These are phyloP conservation scores for Fraxinus cuspidata DNA, from an alignment of 257 asterid genomes.

Conservation along the genomic window DNA sequence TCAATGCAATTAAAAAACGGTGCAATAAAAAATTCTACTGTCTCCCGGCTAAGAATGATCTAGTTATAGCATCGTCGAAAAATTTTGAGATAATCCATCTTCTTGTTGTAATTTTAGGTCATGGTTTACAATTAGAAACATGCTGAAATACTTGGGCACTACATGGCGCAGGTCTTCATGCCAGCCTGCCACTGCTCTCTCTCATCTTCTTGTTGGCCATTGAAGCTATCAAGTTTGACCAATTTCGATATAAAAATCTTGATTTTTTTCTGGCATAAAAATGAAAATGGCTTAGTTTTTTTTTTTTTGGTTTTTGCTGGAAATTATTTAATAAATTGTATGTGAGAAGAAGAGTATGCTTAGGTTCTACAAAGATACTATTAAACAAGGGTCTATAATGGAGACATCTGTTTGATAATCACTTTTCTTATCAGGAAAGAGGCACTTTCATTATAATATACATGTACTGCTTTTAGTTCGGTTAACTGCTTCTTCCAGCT, in stretches of 20 bases:
- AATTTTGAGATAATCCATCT: background rate
- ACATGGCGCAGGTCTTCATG: constrained; percentile 5
- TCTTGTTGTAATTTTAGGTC: constrained; percentile 1
- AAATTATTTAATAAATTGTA: background rate
- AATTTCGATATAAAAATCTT: constrained; percentile 5
- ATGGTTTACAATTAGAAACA: background rate
- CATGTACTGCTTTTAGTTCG: background rate
- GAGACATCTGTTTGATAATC: background rate
- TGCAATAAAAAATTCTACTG: background rate
- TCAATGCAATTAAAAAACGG: background rate
- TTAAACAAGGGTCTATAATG: background rate
- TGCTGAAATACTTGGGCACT: constrained; percentile 1
- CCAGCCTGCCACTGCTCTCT: constrained; percentile 12
- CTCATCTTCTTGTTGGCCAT: background rate
- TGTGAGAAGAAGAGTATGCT: constrained; percentile 7
- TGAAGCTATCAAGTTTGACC: constrained; percentile 6
- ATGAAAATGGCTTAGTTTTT: background rate
- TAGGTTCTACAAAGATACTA: background rate
- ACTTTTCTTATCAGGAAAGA: constrained; percentile 19
- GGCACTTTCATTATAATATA: constrained; percentile 13
- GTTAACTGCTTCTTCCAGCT: constrained; percentile 16
- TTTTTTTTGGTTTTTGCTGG: constrained; percentile 6
- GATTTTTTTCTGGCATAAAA: background rate
- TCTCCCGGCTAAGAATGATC: constrained; percentile 5
- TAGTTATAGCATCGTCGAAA: background rate